Evolutionary conservation across 2,329 filamentous ascomycete species (phyloP), one percentile per base, ranked within the genome.

Genomic region (Fusarium sp.): DNA sequence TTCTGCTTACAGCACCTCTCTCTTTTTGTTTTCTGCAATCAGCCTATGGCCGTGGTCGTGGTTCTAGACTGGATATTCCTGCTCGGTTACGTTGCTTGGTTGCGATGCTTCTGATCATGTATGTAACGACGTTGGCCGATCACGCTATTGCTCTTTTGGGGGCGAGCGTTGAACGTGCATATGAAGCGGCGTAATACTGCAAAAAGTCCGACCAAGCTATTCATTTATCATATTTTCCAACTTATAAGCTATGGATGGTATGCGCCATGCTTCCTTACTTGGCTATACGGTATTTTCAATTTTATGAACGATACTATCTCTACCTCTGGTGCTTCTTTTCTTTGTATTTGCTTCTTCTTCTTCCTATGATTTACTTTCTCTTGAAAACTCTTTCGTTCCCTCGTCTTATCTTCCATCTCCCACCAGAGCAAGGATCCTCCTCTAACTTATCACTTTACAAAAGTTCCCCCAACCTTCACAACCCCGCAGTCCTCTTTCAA

Each of bases 71-170:
- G 41, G 42, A 38, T 31, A 39, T 44, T 44, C 24, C 28, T 48
- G 38, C 63, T 67, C 52, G 58, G 38, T 64, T 72, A 65, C 54
- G 69, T 73, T 70, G 38, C 65, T 39, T 54, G 44, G 20, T 51
- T 26, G 39, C 39, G 36, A 41, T 60, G 66, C 22, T 55, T 71
- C 28, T 62, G 36, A 72, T 68, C 42, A 66, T 74, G 54, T 28
- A 28, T 47, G 24, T 49, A 72, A 52, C 47, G 38, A 59, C 26
- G 15, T 52, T 62, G 54, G 38, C 39, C 44, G 52, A 72, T 72
- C 68, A 72, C 72, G 64, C 72, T 69, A 75, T 72, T 36, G 48
- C 69, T 45, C 6, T n/a, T 67, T 69, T 61, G 17, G 63, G 44
- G 47, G 35, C 31, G 59, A 60, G 31, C 64, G 47, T 58, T 14